Evolutionary conservation across 2,329 filamentous ascomycete species (phyloP), one percentile per base, ranked within the genome.

Genomic region (Aspergillus hortae): DNA sequence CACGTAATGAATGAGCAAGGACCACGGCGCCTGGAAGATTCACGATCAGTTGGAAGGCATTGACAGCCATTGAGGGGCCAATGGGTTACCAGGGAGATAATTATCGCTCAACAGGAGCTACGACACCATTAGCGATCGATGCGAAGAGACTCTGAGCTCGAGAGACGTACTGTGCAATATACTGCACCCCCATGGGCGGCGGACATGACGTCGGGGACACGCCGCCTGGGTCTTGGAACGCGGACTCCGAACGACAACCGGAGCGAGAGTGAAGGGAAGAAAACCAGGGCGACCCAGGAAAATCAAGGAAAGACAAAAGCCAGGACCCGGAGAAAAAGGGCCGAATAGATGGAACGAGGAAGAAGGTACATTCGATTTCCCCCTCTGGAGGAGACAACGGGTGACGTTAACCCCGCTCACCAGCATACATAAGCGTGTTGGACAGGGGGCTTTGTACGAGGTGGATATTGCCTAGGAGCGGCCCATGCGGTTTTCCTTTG

Each of bases 81-180:
- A 54, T 54, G 40, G 71, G 74, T 65, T 79, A 95, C 92, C 92
- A 70, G 94, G 92, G 46, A 99, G 83, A 73, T 99, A 99, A 57
- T 83, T 83, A 75, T 99, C 92, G 76, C 84, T 96, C 76, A 95
- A 79, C 51, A 97, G 84, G 71, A 99, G 88, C 92, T 96, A 73
- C 38, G 42, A 46, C 32, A 33, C 35, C n/a, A 35, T 58, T 35
- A 56, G 44, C 42, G 48, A 19, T 47, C 36, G 17, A 30, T 14
- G 21, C 25, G 45, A 48, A 48, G 36, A 40, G 43, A 27, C 49
- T 63, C 61, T 55, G 19, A 45, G 23, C 30, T 6, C 14, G 12
- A 27, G 10, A 43, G 27, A 17, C 78, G 61, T 69, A 85, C 84
- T 65, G 84, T 87, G 74, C 82, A 85, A 69, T 87, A 87, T 50